Base-by-base conservation (phyloP, 129 eudicot species). In the Calendula officinalis region DNA sequence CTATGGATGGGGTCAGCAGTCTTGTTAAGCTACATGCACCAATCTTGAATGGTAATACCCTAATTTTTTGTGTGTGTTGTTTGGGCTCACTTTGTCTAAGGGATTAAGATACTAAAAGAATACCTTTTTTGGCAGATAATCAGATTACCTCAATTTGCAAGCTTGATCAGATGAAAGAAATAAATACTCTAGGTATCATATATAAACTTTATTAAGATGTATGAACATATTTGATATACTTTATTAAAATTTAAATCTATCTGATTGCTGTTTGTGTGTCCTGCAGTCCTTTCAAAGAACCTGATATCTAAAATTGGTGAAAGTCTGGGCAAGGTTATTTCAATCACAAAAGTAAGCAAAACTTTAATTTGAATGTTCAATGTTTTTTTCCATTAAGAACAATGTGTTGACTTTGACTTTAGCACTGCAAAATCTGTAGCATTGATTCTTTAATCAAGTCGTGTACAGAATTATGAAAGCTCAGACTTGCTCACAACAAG, bases 401-500 rank as follows among this genome's bases (percentile, higher is more conserved):
- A 38, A 65, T 39, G 55, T 57, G 38, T 47, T 63, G 77, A 54
- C 69, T 80, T 4, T 22, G 30, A 22, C 30, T 22, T 22, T 86
- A 92, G 98, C 73, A 88, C 68, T 92, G 98, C 86, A 84, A 91
- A 77, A 66, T 91, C 14, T 85, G 81, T 69, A 53, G 62, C 42
- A 80, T 92, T 14, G 89, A 74, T 49, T 79, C 88, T 72, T 91
- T 96, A 49, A 71, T 92, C 66, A 88, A 77, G 75, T 84, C 74
- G 55, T 92, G 98, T 64, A 52, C 75, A 5, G 87, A 77, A 63
- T 69, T 92, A 56, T 86, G 86, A 75, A 94, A 92, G 87, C 91
- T 92, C 15, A 87, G 96, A 67, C 98, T 92, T 52, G 89, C 91
- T 62, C 96, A 92, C 78, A 92, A 91, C 77, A 84, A 88, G 64